Evolutionary conservation across 2,329 filamentous ascomycete species (phyloP), one percentile per base, ranked within the genome.

Genomic region (Cercospora sp.): DNA sequence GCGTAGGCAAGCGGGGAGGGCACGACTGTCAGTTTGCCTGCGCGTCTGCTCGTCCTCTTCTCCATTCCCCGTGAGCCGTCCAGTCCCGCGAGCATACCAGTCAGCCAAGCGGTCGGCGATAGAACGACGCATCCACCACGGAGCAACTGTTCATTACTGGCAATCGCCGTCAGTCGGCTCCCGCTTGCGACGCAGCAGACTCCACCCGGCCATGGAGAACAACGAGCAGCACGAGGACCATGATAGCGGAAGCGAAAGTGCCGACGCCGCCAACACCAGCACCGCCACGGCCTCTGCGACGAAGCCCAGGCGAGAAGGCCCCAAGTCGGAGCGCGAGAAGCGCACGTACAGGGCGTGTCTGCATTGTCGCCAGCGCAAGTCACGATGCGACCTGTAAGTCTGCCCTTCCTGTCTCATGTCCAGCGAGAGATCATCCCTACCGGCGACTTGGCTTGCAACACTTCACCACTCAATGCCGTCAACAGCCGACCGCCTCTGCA

Each of bases 311-410:
- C 60, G 63, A 48, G 30, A 57, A 5, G 63, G 62, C 26, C 45
- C 63, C 59, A 71, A 71, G 63, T 72, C 71, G 8, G 74, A 77
- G 68, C 74, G 75, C 13, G 75, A 77, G 42, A 77, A 77, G 67
- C 72, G 75, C 20, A 77, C 75, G 10, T 77, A 78, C 69, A 66
- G 76, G 10, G 76, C 76, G 7, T 78, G 76, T 66, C 64, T 78
- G 36, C 76, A 78, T 63, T 77, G 76, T 64, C 69, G 76, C 55
- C 75, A 76, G 69, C 67, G 75, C n/a, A 78, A 78, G 67, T 74
- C 73, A n/a, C 69, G 76, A 45, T 78, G 76, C 66, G 76, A 78
- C 62, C 68, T 78, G 74, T 77, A 69, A 72, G 75, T 74, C 45
- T 48, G 16, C 36, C 36, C 8, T 42, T 16, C 13, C 36, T n/a